Conservation (phyloP, 371 early-diverging fungal species). For the Syncephalastrum racemosum region DNA sequence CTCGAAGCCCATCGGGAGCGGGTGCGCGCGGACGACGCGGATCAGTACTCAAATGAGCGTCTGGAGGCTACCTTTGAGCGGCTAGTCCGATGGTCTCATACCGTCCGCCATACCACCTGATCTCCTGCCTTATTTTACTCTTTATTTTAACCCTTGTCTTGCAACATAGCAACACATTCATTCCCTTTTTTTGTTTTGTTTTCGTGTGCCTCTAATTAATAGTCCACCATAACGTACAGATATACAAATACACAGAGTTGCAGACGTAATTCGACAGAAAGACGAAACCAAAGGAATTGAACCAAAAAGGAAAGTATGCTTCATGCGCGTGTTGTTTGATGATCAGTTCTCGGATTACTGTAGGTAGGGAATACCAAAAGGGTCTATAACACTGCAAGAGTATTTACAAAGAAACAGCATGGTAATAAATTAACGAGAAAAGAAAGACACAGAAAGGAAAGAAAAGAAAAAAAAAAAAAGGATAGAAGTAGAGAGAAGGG, state of each 20-base stretch:
- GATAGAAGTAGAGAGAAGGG: too few relatives aligned
- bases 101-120: constrained; percentile 8
- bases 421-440: constrained; percentile 1
- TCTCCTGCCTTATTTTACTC: neutral
- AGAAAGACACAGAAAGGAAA: neutral
- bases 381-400: neutral
- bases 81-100: constrained; percentile 17
- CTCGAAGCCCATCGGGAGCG: constrained; percentile 13
- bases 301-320: too few relatives aligned
- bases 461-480: neutral
- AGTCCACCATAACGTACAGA: too few relatives aligned
- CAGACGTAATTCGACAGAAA: too few relatives aligned
- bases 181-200: too few relatives aligned
- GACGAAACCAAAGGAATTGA: too few relatives aligned
- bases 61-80: constrained; percentile 17
- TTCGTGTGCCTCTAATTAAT: too few relatives aligned
- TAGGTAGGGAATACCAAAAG: constrained; percentile 2
- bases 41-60: constrained; percentile 15
- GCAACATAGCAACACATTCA: too few relatives aligned
- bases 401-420: constrained; percentile 2
- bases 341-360: too few relatives aligned
- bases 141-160: neutral
- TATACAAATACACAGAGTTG: too few relatives aligned
- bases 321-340: too few relatives aligned
- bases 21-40: constrained; percentile 1